Conservation (phyloP, 345 rosid genomes). For the Eucalyptus grandis region DNA sequence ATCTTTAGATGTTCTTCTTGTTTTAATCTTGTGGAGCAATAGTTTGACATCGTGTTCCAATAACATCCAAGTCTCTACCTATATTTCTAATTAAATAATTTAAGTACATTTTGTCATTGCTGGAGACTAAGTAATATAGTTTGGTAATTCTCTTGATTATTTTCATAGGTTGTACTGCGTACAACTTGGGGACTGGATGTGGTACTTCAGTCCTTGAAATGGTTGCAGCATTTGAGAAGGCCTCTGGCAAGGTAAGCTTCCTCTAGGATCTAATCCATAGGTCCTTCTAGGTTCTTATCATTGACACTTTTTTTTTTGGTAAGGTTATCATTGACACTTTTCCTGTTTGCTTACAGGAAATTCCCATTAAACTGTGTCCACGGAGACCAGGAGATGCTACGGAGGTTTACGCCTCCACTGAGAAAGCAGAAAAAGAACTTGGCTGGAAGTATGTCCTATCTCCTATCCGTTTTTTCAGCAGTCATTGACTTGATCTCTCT, state of each 20-base stretch:
- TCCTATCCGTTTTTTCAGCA: neutral
- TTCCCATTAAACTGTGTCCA: constrained; percentile 66
- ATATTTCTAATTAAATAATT: neutral
- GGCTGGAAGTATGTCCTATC: constrained; percentile 69
- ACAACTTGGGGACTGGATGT: constrained; percentile 79
- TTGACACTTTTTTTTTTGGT: neutral
- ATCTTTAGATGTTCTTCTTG: neutral
- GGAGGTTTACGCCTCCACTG: constrained; percentile 70
- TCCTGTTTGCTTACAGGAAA: constrained; percentile 40
- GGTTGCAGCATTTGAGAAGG: constrained; percentile 92
- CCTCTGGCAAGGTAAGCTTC: constrained; percentile 65
- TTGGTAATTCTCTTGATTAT: neutral
- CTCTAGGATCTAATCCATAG: neutral
- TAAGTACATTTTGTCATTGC: neutral
- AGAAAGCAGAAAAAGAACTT: constrained; percentile 72
- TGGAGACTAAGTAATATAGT: neutral
- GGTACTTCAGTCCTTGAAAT: constrained; percentile 92
- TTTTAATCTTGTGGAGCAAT: neutral
- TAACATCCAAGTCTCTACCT: neutral
- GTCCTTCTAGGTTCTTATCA: neutral
- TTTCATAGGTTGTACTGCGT: constrained; percentile 63
- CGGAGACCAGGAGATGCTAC: constrained; percentile 95
- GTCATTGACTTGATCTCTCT: neutral
- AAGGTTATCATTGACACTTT: neutral
- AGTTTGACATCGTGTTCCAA: neutral